phyloP scores from a whole-genome alignment of 2,329 filamentous ascomycete genomes.

The Elsinoe arachidis region DNA sequence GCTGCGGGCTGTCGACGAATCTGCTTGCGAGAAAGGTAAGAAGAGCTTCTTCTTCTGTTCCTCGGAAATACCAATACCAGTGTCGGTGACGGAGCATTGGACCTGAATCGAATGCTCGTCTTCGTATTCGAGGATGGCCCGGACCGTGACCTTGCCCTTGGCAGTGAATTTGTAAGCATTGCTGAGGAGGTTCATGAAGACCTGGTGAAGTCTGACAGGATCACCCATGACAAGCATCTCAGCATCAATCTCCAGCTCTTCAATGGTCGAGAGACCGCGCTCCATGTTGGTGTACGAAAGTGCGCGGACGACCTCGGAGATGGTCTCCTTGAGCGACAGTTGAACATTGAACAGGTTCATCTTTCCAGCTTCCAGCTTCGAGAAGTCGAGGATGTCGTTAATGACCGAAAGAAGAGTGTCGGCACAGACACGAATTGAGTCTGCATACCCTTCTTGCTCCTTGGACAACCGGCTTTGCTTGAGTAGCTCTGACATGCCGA shows the following conservation, averaged over 20 bases:
- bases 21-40: slow-evolving; percentile 85
- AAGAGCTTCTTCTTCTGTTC: slow-evolving; percentile 80
- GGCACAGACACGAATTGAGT: slow-evolving; percentile 57
- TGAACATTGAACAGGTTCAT: slow-evolving; percentile 53
- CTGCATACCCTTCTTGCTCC: slow-evolving; percentile 54
- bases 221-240: slow-evolving; percentile 46
- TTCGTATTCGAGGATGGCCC: slow-evolving; percentile 63
- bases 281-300: slow-evolving; percentile 56
- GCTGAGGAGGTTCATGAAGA: slow-evolving; percentile 70
- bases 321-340: slow-evolving; percentile 47
- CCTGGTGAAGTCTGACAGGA: slow-evolving; percentile 43
- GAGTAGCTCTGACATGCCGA: slow-evolving; percentile 52
- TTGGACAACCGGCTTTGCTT: slow-evolving; percentile 48
- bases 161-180: slow-evolving; percentile 95
- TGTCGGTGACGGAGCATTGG: slow-evolving; percentile 80
- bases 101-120: slow-evolving; percentile 61
- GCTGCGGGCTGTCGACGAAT: slow-evolving; percentile 79
- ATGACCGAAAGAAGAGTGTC: slow-evolving; percentile 46
- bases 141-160: slow-evolving; percentile 74
- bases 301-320: slow-evolving; percentile 55
- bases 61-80: slow-evolving; percentile 80
- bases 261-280: slow-evolving; percentile 50
- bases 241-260: slow-evolving; percentile 46
- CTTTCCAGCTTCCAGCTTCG: slow-evolving; percentile 45
- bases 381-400: slow-evolving; percentile 46